Base-by-base conservation (phyloP, 2,329 filamentous ascomycete genomes). In the Colletotrichum liriopes region DNA sequence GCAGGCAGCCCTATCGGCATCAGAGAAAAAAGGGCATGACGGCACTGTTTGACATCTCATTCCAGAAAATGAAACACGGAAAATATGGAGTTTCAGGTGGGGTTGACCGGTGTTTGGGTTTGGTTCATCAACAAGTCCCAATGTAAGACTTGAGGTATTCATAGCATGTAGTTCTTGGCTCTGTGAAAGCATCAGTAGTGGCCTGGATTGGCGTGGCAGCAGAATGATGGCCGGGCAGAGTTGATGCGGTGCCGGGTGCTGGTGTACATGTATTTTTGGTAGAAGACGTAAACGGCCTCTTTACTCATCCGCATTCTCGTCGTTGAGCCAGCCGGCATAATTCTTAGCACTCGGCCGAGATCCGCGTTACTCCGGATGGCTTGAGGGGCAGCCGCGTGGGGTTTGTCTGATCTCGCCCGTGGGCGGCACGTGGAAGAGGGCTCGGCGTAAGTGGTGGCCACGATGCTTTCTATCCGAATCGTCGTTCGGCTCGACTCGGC, bases 1-100 rank as follows among this genome's bases (percentile, higher is more conserved):
- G 89, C 85, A 0, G 92, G 91, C 16, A 86, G 82, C 70, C 80
- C 84, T 0, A 77, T 82, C 29, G 51, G 51, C 52, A 41, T 72
- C 37, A 59, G 45, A 55, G 63, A 45, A 47, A 35, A 58, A 39
- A 56, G 58, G 63, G 63, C 41, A 37, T 47, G 37, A 43, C 23
- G 47, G 52, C n/a, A 58, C 26, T 58, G 12, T 56, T 47, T 43
- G 18, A 29, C 5, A n/a, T 65, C 26, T 41, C 35, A 6, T 35
- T 29, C n/a, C 20, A 23, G 55, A 29, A 58, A 29, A 14, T 5
- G 51, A 67, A 51, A 16, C 47, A 37, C 37, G 69, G 45, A 54
- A 67, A 67, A 35, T 5, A 43, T 9, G 65, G 67, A 71, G 67
- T 72, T 68, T 64, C n/a, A 29, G 52, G 35, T 47, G 32, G 20